Percentiles rank a stretch among this genome's conserved stretches.
Conservation (phyloP, 2,329 filamentous ascomycete species). For the Clarireedia homoeocarpa region DNA sequence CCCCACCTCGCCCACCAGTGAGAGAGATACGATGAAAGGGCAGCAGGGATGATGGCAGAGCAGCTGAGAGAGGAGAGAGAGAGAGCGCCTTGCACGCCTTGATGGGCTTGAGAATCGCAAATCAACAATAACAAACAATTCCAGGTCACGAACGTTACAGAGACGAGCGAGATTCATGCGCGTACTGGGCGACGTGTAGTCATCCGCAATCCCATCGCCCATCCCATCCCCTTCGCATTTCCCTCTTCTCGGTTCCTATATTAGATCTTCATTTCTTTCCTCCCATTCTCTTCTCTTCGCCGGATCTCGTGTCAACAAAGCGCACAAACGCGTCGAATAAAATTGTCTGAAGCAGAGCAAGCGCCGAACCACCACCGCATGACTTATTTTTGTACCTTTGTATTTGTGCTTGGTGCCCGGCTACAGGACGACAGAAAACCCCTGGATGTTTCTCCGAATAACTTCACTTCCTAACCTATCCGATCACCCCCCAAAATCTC, state of each 20-base stretch:
- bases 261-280: too few species aligned
- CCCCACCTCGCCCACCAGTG: not conserved
- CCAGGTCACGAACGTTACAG: too few species aligned
- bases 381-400: not conserved
- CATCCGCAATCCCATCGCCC: too few species aligned
- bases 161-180: not conserved
- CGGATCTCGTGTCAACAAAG: not conserved
- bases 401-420: not conserved
- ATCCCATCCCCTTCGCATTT: too few species aligned
- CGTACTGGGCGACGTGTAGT: not conserved
- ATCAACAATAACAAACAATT: too few species aligned
- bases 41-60: not conserved
- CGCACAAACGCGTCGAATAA: not conserved
- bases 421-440: not conserved
- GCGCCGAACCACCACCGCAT: constrained; percentile 1
- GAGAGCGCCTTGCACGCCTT: too few species aligned
- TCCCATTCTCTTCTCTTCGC: too few species aligned
- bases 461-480: constrained; percentile 1
- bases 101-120: too few species aligned
- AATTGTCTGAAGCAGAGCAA: not conserved
- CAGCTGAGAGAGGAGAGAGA: too few species aligned
- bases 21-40: not conserved
- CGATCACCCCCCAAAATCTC: not conserved
- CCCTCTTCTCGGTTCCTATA: not conserved
- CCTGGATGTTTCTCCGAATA: constrained; percentile 10